These are phyloP conservation scores for Solanum paucissectum DNA, from an alignment of 257 asterid genomes.

Conservation along the genomic window DNA sequence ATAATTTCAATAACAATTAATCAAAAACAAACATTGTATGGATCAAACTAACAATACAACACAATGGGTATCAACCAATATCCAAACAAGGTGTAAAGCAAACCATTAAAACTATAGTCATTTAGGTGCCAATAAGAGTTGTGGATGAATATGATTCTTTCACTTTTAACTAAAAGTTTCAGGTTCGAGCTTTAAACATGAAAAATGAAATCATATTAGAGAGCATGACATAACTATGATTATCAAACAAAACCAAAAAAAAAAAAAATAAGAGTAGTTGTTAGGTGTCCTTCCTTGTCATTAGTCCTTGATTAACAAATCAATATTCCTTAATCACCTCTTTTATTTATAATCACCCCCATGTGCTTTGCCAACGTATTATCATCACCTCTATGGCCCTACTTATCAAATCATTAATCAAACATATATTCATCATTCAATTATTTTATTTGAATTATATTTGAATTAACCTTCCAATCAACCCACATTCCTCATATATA, in stretches of 20 bases:
- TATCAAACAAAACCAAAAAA: not conserved
- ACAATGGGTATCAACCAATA: too few species aligned
- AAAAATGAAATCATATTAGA: not conserved
- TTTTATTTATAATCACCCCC: not conserved
- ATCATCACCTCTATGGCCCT: not conserved
- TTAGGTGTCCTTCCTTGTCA: not conserved
- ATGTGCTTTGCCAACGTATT: conserved; percentile 5
- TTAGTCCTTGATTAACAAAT: not conserved
- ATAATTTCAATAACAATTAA: too few species aligned
- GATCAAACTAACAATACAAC: too few species aligned
- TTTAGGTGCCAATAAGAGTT: not conserved
- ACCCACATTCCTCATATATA: not conserved
- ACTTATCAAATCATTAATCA: not conserved
- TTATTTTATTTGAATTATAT: not conserved
- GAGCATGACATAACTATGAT: not conserved
- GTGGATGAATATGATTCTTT: not conserved
- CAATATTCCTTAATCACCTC: not conserved
- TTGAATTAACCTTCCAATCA: not conserved
- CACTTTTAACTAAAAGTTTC: not conserved
- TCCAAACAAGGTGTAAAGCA: too few species aligned
- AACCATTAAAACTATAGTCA: too few species aligned
- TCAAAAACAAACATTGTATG: too few species aligned
- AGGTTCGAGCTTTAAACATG: not conserved
- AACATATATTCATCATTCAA: not conserved
- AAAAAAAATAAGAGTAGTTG: not conserved